Base-by-base conservation (phyloP, 371 early-diverging fungal genomes). In the Syncephalastrum monosporum region DNA sequence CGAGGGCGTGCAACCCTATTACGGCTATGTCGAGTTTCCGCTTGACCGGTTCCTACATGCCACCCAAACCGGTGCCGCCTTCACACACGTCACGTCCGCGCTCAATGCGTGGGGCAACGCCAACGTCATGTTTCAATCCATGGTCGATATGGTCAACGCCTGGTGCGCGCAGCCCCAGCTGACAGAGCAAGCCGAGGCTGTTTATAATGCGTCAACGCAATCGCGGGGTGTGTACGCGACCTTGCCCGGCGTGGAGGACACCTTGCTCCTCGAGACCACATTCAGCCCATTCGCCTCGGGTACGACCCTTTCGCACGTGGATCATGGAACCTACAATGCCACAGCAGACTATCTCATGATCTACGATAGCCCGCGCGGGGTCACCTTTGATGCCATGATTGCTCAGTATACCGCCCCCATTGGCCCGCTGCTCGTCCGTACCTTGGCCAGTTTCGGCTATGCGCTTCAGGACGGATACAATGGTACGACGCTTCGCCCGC, bases 21-120 rank as follows among this genome's bases (percentile, higher is more conserved):
- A 73, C 71, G 78, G 78, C 0, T 78, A 75, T 60, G 78, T 71
- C 7, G 78, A 78, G 38, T 78, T 64, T 47, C 73, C 78, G 1
- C 55, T 78, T 16, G 78, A 78, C 51, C 70, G 72, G 21, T 57
- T 62, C 1, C 16, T 78, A 1, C 24, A 57, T 16, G 56, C 47
- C 24, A 38, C 47, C 23, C 49, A 49, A 4, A 46, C 42, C 5
- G 19, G 16, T 16, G 29, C 55, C 19, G 47, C 67, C 12, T 58
- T 68, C 15, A 51, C 72, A 19, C 19, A 13, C 14, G 25, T 51
- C 5, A 73, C 70, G 1, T 38, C 24, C 0, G 16, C 55, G 25
- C 55, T 77, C 16, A 74, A 74, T 42, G 12, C 23, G 2, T 74
- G 71, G 61, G 52, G 57, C 21, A 48, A 63, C 23, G 53, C 60